These are phyloP conservation scores for Aureobasidium sp. DNA, from an alignment of 2,329 filamentous ascomycete genomes.

Conservation along the genomic window DNA sequence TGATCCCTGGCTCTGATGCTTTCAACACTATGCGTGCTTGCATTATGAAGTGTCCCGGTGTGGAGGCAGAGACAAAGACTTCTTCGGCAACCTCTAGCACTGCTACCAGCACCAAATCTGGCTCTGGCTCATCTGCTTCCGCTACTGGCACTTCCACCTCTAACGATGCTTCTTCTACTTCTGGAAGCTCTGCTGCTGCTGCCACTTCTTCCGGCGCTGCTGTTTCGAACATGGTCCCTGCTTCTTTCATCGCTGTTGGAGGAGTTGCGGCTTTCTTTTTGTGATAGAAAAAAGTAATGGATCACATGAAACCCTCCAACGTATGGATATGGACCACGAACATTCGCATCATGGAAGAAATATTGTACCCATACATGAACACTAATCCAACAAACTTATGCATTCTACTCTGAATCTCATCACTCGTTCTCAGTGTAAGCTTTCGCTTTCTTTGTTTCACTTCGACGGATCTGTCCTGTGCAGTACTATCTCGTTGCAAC, in stretches of 20 bases:
- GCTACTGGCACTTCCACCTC: neutral
- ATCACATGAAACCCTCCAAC: too few relatives aligned
- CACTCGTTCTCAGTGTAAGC: neutral
- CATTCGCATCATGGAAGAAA: neutral
- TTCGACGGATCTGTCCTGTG: neutral
- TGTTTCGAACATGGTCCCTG: neutral
- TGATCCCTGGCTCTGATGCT: slow-evolving; percentile 16
- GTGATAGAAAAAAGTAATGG: neutral
- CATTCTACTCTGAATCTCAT: neutral
- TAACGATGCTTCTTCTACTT: neutral
- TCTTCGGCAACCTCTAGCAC: neutral
- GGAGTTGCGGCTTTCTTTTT: neutral
- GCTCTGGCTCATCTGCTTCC: neutral
- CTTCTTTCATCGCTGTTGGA: neutral
- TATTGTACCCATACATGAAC: neutral
- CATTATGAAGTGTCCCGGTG: slow-evolving; percentile 22
- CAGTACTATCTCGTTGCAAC: neutral
- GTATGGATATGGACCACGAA: too few relatives aligned
- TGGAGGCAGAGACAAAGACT: slow-evolving; percentile 14
- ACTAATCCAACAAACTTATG: neutral
- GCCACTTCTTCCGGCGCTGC: slow-evolving; percentile 3
- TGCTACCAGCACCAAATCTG: neutral
- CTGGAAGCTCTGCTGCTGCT: neutral
- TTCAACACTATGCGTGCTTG: slow-evolving; percentile 21
- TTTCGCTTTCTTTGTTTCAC: neutral